A percentile compares a stretch with the other conserved stretches of the same genome.
Conservation (phyloP, 1,284 basidiomycete species). For the Melampsora occidentalis region DNA sequence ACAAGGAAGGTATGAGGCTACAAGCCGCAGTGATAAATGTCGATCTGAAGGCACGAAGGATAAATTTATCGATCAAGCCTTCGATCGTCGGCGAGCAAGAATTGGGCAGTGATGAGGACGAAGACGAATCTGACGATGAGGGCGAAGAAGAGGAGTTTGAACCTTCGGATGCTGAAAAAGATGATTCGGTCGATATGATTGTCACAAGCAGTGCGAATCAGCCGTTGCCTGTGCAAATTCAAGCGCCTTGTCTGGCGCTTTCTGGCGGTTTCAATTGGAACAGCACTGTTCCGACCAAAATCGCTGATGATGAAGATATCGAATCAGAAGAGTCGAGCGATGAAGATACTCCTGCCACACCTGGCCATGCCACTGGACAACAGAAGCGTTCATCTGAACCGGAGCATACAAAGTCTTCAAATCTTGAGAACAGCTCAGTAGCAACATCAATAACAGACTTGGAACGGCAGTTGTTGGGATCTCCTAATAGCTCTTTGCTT, state of each 20-base stretch:
- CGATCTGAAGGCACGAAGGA: constrained; percentile 70
- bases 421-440: constrained; percentile 48
- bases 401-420: background rate
- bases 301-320: background rate
- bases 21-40: constrained; percentile 73
- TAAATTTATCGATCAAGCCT: constrained; percentile 85
- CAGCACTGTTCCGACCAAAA: background rate
- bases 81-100: constrained; percentile 14
- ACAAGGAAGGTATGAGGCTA: constrained; percentile 81
- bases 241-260: constrained; percentile 6
- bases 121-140: constrained; percentile 9
- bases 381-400: background rate
- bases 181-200: background rate
- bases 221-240: constrained; percentile 1
- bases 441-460: constrained; percentile 92
- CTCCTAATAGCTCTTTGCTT: constrained; percentile 93
- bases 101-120: background rate
- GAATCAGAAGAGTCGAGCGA: constrained; percentile 6
- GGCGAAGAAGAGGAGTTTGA: constrained; percentile 8
- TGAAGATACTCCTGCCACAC: background rate
- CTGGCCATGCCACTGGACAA: background rate
- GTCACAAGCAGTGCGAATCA: background rate
- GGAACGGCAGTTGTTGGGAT: constrained; percentile 87
- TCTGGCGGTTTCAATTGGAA: constrained; percentile 5
- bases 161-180: background rate